These are phyloP conservation scores for Aspergillus novofumigatus DNA, from an alignment of 2,329 filamentous ascomycete genomes.

Conservation along the genomic window DNA sequence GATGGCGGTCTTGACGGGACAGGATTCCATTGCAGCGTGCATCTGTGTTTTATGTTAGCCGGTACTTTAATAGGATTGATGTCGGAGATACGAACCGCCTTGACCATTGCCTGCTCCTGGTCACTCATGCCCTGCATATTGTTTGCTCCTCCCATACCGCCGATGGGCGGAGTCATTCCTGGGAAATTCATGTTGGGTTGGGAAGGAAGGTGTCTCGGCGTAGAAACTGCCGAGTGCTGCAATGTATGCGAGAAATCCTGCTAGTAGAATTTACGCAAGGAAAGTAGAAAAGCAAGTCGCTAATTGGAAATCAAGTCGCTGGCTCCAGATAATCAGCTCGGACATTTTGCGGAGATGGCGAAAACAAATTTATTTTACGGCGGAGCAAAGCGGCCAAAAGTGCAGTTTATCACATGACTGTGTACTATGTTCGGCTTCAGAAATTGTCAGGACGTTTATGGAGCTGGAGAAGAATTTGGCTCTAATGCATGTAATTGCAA, in stretches of 20 bases:
- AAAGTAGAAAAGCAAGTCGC: not conserved
- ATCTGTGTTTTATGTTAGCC: slow-evolving; percentile 51
- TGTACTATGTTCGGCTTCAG: not conserved
- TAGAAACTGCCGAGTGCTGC: not conserved
- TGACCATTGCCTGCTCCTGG: slow-evolving; percentile 47
- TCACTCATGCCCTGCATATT: slow-evolving; percentile 40
- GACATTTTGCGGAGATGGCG: slow-evolving; percentile 30
- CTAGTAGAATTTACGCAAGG: not conserved
- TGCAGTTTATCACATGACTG: slow-evolving; percentile 21
- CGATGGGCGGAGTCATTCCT: slow-evolving; percentile 30
- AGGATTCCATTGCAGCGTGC: slow-evolving; percentile 84
- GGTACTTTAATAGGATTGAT: not conserved
- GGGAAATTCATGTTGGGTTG: slow-evolving; percentile 33
- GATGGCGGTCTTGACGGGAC: slow-evolving; percentile 80
- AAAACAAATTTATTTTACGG: slow-evolving; percentile 34
- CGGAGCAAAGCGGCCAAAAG: slow-evolving; percentile 4
- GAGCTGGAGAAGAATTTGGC: not conserved
- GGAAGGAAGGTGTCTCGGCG: not conserved
- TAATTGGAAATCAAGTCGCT: too few relatives aligned
- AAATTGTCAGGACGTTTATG: not conserved
- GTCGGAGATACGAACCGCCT: slow-evolving; percentile 33
- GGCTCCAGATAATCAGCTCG: slow-evolving; percentile 8
- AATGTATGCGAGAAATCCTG: not conserved
- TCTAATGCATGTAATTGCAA: not conserved
- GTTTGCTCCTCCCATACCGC: slow-evolving; percentile 19